Percentiles rank a stretch among this genome's conserved stretches.
Evolutionary conservation across 2,329 filamentous ascomycete genomes (phyloP).

Genomic region (Moelleriella libera): DNA sequence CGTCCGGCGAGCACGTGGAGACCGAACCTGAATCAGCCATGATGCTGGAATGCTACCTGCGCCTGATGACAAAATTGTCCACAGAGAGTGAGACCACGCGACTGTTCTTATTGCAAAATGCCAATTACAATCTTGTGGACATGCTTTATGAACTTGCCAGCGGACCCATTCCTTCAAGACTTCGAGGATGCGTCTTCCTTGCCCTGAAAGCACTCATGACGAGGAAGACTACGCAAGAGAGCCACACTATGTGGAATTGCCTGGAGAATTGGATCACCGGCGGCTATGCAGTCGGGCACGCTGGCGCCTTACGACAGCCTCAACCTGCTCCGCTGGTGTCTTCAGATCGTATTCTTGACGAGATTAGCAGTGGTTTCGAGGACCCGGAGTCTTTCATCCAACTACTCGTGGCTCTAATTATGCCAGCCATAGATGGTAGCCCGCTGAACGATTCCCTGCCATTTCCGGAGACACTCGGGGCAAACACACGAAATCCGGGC

Average conservation of each 20-base stretch:
- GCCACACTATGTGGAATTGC: constrained; percentile 63
- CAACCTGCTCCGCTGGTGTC: constrained; percentile 22
- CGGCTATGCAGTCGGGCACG: constrained; percentile 26
- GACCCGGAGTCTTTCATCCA: constrained; percentile 75
- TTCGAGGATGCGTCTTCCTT: constrained; percentile 74
- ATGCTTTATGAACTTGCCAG: constrained; percentile 68
- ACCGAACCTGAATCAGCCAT: constrained; percentile 84
- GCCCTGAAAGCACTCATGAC: constrained; percentile 63
- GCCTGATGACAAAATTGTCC: constrained; percentile 72
- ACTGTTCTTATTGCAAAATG: constrained; percentile 53
- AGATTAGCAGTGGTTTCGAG: constrained; percentile 67
- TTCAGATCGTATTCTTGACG: constrained; percentile 55
- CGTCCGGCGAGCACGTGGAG: constrained; percentile 55
- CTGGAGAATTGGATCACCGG: constrained; percentile 71
- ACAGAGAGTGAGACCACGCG: constrained; percentile 60
- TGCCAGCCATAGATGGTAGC: constrained; percentile 46
- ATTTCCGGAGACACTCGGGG: constrained; percentile 76
- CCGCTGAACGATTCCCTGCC: constrained; percentile 62
- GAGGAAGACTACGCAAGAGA: constrained; percentile 53
- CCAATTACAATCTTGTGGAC: constrained; percentile 54
- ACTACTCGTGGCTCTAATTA: constrained; percentile 58
- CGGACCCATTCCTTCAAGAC: constrained; percentile 58
- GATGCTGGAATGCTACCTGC: constrained; percentile 90
- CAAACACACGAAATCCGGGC: constrained; percentile 60
- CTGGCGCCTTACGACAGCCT: constrained; percentile 16